Percentiles rank a stretch among this genome's conserved stretches.
Conservation (phyloP, 192 early-diverging fungal species). For the Backusella westeae region DNA sequence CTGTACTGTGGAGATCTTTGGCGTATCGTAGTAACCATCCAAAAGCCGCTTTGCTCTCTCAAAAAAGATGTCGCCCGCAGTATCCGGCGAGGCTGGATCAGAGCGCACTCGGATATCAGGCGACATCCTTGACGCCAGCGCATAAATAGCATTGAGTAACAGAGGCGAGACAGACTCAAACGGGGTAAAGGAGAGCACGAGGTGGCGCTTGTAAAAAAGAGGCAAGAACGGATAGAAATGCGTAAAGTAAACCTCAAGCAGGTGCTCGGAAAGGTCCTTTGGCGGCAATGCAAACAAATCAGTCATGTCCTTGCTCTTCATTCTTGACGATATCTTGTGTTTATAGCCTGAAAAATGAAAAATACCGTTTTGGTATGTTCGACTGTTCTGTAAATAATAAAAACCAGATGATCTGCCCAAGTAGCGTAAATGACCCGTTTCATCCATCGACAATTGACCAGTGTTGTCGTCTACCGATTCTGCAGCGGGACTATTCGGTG, state of each 20-base stretch:
- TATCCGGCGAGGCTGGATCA: slow-evolving; percentile 42
- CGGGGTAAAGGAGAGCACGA: slow-evolving; percentile 47
- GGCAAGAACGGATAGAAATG: slow-evolving; percentile 70
- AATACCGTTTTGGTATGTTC: slow-evolving; percentile 44
- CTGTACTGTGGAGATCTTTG: slow-evolving; percentile 59
- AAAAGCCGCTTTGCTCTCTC: slow-evolving; percentile 68
- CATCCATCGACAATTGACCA: slow-evolving; percentile 65
- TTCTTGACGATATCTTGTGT: slow-evolving; percentile 29
- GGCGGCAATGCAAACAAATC: slow-evolving; percentile 58
- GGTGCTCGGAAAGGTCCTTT: slow-evolving; percentile 51
- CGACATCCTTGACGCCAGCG: slow-evolving; percentile 48
- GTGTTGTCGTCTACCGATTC: slow-evolving; percentile 49
- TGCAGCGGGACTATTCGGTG: not conserved
- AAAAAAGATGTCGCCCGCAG: slow-evolving; percentile 54
- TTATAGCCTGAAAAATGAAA: slow-evolving; percentile 36
- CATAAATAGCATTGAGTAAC: slow-evolving; percentile 52
- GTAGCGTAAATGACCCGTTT: slow-evolving; percentile 68
- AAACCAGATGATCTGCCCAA: slow-evolving; percentile 74
- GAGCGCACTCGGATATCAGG: slow-evolving; percentile 33
- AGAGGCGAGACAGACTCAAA: slow-evolving; percentile 26
- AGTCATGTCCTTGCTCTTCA: slow-evolving; percentile 9
- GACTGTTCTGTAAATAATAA: slow-evolving; percentile 62
- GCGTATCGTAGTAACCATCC: slow-evolving; percentile 61
- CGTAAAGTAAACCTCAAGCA: slow-evolving; percentile 63
- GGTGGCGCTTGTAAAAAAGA: slow-evolving; percentile 56